These are phyloP conservation scores for Betula pendula DNA, from an alignment of 306 rosid genomes.

Conservation along the genomic window DNA sequence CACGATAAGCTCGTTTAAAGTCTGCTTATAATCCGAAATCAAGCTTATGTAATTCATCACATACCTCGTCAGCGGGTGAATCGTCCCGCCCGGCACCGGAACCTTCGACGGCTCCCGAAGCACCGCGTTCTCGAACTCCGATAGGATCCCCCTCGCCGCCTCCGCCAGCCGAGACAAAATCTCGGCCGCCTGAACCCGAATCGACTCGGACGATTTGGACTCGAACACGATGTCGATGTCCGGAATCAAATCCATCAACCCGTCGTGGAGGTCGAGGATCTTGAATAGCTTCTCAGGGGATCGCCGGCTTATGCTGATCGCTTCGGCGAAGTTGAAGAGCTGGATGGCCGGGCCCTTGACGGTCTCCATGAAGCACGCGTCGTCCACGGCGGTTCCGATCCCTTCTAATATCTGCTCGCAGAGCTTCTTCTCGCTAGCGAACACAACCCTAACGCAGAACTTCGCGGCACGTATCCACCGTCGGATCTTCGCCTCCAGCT, in stretches of 20 bases:
- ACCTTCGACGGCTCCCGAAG: conserved; percentile 83
- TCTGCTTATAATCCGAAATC: conserved; percentile 87
- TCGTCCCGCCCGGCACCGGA: conserved; percentile 93
- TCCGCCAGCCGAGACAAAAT: conserved; percentile 85
- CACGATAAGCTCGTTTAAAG: conserved; percentile 81
- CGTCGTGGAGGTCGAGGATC: conserved; percentile 89
- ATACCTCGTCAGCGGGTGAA: conserved; percentile 95
- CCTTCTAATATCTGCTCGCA: conserved; percentile 88
- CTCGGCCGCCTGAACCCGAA: conserved; percentile 90
- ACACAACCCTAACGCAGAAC: conserved; percentile 72
- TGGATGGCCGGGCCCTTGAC: conserved; percentile 93
- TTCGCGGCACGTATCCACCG: conserved; percentile 89
- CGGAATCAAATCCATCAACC: conserved; percentile 78
- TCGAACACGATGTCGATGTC: conserved; percentile 87
- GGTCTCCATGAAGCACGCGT: conserved; percentile 91
- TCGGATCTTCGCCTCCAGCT: conserved; percentile 83
- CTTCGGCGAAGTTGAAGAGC: conserved; percentile 90
- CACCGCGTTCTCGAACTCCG: conserved; percentile 95
- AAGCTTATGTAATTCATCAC: conserved; percentile 94
- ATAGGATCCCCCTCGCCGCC: conserved; percentile 89
- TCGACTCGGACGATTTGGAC: conserved; percentile 79
- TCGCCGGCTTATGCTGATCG: conserved; percentile 82
- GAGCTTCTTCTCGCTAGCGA: conserved; percentile 86
- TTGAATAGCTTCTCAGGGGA: conserved; percentile 94
- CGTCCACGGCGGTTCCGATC: conserved; percentile 75